Base-by-base conservation (phyloP, 768 basidiomycete species). In the Grammothele lineata region DNA sequence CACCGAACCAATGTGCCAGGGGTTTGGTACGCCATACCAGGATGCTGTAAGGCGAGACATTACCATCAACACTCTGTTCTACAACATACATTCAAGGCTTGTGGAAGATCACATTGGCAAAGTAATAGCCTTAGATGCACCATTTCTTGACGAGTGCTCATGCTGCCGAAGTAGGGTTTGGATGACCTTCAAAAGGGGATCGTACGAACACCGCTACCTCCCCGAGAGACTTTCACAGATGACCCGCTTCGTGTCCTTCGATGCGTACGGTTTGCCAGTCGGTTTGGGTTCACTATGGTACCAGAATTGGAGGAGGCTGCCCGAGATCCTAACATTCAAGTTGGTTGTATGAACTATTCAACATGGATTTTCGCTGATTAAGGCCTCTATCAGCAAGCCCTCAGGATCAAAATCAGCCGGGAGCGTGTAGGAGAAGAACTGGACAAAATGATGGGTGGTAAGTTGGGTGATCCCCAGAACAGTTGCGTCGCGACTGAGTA, bases 51-150 rank as follows among this genome's bases (percentile, higher is more conserved):
- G 96, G 43, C 74, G 96, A 58, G 96, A 99, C 63, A 80, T 87
- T 23, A 98, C 96, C 1, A 96, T 99, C 64, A 99, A 99, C 61
- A 73, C 95, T 0, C 70, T 99, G 6, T 98, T 98, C 69, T 98
- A 94, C 70, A 98, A 99, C 55, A 78, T 99, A 1, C 92, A 96
- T 58, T 83, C 85, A 1, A 77, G 82, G 12, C 55, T 69, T 3
- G 85, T 99, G 2, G 96, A 99, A 61, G 96, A 99, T 62, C 77
- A 77, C 57, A 95, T 92, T 1, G 77, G 74, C 57, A 85, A 83
- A 76, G 91, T 85, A 60, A 36, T 7, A n/a, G n/a, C n/a, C n/a
- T n/a, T n/a, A n/a, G 24, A 50, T 48, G 18, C 4, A 19, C 17
- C 35, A 5, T 15, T n/a, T 12, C 4, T 23, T 14, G 21, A 21